Evolutionary conservation across 805 yeast genomes (phyloP), one percentile per base, ranked within the genome.

Genomic region (Nakazawaea molendinolei): DNA sequence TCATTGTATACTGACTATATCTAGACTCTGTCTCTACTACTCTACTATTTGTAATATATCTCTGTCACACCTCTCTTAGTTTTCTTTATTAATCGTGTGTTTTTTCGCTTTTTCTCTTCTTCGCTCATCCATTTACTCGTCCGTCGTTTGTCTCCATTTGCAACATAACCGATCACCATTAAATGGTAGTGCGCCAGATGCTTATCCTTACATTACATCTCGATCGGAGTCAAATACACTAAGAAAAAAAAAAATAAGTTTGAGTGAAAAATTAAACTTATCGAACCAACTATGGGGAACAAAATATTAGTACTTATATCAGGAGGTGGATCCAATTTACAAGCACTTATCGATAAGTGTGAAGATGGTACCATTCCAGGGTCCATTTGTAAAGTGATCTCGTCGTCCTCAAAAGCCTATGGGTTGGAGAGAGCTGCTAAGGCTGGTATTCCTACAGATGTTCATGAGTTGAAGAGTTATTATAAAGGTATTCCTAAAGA

Each of bases 301-400:
- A 32, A 21, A 23, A 74, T 83, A 39, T 65, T 83, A 8, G 97
- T 92, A 0, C 71, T 92, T 25, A 92, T 92, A 16, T 89, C 97
- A 0, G 98, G 98, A 0, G 80, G 82, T 20, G 98, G 98, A 2
- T 78, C 97, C n/a, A 92, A 92, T 52, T 65, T 92, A 26, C 98
- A 92, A 56, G 97, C 98, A 0, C 65, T 92, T 26, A 86, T 92
- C 23, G 95, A 92, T 56, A 84, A 90, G 1, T 56, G 66, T 25
- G 45, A 48, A 3, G 57, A 51, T 12, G 65, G 61, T 18, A 47
- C 38, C 39, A 61, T 65, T 29, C 66, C 50, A 38, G 64, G 69
- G 8, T 61, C 65, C 22, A 84, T 92, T 34, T 68, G 74, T 20
- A 75, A 76, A 49, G 97, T 92, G 31, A 73, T 92, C 19, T 87